phyloP scores from a whole-genome alignment of 176 grass and related monocot species.

The Hordeum vulgare region DNA sequence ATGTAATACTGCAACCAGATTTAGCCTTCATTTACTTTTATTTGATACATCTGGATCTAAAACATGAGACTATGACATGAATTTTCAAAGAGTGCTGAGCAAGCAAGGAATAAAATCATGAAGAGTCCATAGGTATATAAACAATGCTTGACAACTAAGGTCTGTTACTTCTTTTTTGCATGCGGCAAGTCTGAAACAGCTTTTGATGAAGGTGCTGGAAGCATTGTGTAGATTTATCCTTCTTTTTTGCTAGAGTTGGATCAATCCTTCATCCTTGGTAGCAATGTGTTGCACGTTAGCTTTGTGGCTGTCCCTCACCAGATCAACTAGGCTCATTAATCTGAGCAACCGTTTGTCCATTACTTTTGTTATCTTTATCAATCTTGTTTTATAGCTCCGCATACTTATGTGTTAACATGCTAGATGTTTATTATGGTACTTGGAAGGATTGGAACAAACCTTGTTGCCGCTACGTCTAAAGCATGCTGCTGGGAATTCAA shows the following conservation, averaged over 20 bases:
- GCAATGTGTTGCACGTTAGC: background rate
- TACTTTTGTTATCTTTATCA: background rate
- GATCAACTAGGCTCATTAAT: background rate
- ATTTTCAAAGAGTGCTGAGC: background rate
- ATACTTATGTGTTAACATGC: constrained; percentile 14
- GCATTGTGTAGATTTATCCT: background rate
- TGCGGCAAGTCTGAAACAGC: background rate
- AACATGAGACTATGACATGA: background rate
- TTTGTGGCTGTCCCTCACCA: background rate
- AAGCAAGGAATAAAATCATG: background rate
- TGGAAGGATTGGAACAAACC: constrained; percentile 45
- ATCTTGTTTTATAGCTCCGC: background rate
- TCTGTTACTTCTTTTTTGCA: background rate
- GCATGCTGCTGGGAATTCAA: constrained; percentile 29
- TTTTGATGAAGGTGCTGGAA: background rate
- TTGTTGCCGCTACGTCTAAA: constrained; percentile 54
- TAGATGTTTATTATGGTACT: background rate
- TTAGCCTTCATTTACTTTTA: background rate
- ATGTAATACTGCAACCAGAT: background rate
- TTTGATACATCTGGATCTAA: background rate
- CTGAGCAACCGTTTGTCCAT: background rate
- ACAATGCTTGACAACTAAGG: background rate
- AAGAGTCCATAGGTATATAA: background rate
- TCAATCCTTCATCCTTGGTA: background rate
- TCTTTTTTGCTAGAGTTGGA: background rate